Base-by-base conservation (phyloP, 2,329 filamentous ascomycete species). In the Aaosphaeria arxii region DNA sequence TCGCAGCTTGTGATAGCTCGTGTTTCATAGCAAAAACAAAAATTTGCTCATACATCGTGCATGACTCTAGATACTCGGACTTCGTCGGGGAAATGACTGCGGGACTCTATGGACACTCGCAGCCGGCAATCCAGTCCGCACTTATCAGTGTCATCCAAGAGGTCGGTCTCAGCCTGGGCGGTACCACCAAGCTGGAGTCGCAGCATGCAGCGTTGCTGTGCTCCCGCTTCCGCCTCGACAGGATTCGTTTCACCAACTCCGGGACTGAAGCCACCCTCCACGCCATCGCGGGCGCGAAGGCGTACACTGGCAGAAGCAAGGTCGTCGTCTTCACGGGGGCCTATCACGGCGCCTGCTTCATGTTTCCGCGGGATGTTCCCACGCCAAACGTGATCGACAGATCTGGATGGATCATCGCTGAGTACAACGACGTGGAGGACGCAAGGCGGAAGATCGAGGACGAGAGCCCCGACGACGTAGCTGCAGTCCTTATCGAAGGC, bases 401-500 rank as follows among this genome's bases (percentile, higher is more conserved):
- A 1, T 67, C 77, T 3, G 79, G 86, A 5, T 87, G 79, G 68
- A 66, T 87, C 1, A 62, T 87, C 2, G 83, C 77, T 1, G 73
- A 70, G 33, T 89, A 85, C 62, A 88, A 89, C 50, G 78, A 87
- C 45, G 54, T 79, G 1, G 67, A 71, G 0, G 72, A 72, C 3
- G 77, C 79, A 0, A 66, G 63, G 5, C 52, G 51, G 2, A 71
- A 77, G 7, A 72, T 85, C 6, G 60, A 71, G 5, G 57, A 38
- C 49, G 59, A 54, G 17, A 55, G 39, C 17, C 17, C 17, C 17
- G 39, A 48, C 2, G 73, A 76, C 6, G 64, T 88, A 0, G 84
- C 83, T 0, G 84, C 82, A 0, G 82, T 89, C 17, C 58, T 89
- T 2, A 71, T 89, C 0, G 86, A 89, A 64, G 77, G 77, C 0